phyloP scores from a whole-genome alignment of 768 basidiomycete species.

The Scleroderma bovista region DNA sequence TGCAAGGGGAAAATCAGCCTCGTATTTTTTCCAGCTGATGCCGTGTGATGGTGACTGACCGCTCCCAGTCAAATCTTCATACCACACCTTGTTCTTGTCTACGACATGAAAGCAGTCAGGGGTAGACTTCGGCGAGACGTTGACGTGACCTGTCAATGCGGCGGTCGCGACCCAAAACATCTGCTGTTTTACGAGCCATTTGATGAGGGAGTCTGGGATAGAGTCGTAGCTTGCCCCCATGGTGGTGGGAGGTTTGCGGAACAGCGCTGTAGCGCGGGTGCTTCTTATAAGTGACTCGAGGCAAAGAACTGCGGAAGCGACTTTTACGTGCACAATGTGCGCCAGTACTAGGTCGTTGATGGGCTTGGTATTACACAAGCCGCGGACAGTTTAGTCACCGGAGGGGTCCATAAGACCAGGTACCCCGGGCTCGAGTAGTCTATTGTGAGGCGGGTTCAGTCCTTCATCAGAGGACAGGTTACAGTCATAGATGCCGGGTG shows the following conservation, averaged over 20 bases:
- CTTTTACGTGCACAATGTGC: too few species aligned
- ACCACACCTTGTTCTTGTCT: constrained; percentile 55
- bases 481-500: too few species aligned
- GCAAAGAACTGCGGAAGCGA: too few species aligned
- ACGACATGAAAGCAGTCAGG: constrained; percentile 57
- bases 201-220: constrained; percentile 46
- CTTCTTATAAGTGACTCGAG: too few species aligned
- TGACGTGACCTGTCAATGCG: constrained; percentile 61
- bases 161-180: constrained; percentile 71
- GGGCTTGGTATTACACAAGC: too few species aligned
- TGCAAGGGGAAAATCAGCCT: not conserved
- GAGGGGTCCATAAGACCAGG: too few species aligned
- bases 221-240: constrained; percentile 59
- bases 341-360: too few species aligned
- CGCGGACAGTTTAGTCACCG: too few species aligned
- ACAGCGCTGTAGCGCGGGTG: too few species aligned
- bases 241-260: not conserved
- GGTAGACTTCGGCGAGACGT: constrained; percentile 63
- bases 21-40: not conserved
- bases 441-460: too few species aligned
- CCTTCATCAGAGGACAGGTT: too few species aligned
- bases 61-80: constrained; percentile 68
- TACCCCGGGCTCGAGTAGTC: too few species aligned
- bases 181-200: constrained; percentile 58
- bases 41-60: constrained; percentile 39